phyloP scores from a whole-genome alignment of 495 filamentous ascomycete species.

The Pseudevernia furfuracea region DNA sequence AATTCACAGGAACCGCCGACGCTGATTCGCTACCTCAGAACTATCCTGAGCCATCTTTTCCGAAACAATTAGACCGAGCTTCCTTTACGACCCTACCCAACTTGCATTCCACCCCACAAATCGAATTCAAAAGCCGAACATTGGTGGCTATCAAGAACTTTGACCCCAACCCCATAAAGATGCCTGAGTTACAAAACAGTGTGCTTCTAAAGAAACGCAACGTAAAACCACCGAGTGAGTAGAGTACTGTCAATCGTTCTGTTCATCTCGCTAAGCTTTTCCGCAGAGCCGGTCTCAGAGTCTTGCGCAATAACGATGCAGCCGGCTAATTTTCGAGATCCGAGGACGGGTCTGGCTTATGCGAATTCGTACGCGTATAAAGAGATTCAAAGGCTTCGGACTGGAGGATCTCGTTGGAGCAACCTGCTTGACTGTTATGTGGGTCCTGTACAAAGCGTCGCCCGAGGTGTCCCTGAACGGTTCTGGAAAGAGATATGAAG shows the following conservation, averaged over 20 bases:
- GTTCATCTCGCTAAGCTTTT: slow-evolving; percentile 16
- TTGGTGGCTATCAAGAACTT: slow-evolving; percentile 50
- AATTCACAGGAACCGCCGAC: slow-evolving; percentile 15
- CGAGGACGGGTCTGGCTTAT: slow-evolving; percentile 68
- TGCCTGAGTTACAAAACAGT: slow-evolving; percentile 32
- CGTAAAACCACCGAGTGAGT: slow-evolving; percentile 45
- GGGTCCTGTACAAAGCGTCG: slow-evolving; percentile 52
- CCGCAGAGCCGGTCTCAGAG: slow-evolving; percentile 43
- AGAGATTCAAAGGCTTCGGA: slow-evolving; percentile 58
- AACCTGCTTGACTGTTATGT: slow-evolving; percentile 67
- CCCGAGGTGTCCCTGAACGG: slow-evolving; percentile 59
- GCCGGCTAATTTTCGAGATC: slow-evolving; percentile 69
- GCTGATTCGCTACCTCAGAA: slow-evolving; percentile 10
- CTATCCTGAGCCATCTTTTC: background rate
- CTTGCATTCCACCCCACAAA: slow-evolving; percentile 35
- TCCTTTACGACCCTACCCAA: slow-evolving; percentile 5
- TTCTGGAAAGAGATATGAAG: slow-evolving; percentile 37
- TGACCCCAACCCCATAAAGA: slow-evolving; percentile 36
- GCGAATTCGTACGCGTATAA: slow-evolving; percentile 65
- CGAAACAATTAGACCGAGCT: slow-evolving; percentile 6
- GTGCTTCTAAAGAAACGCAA: slow-evolving; percentile 53
- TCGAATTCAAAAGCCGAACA: slow-evolving; percentile 45
- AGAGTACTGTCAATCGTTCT: background rate
- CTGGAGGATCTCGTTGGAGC: slow-evolving; percentile 58
- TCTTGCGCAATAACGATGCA: slow-evolving; percentile 75